Evolutionary conservation across 768 basidiomycete species (phyloP), one percentile per base, ranked within the genome.

Genomic region (Xanthoconium purpureum): DNA sequence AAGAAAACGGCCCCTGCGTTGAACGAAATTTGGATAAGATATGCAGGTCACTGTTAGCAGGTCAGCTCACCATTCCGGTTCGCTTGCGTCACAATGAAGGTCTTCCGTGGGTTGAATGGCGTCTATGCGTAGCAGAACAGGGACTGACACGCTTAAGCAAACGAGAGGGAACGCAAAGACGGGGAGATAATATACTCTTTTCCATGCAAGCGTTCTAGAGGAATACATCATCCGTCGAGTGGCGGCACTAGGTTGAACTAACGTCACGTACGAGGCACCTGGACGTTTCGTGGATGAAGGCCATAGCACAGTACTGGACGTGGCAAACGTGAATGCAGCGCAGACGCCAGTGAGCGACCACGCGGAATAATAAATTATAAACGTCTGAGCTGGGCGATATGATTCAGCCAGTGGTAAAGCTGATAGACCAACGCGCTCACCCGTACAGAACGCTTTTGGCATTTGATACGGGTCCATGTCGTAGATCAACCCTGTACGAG

Each of bases 391-490:
- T 67, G 42, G 8, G 24, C 33, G 9, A 62, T 40, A 38, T 56
- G 37, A 65, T 44, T 61, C 43, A 29, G 64, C 36, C 44, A 60
- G 63, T 30, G 28, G 20, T 2, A 38, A 17, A 11, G 42, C 56
- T 38, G 4, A 44, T 48, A 36, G 24, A 28, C 17, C 20, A 44
- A 44, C 13, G 10, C 8, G 18, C 78, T 57, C 61, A 84, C 84
- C 75, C 36, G 81, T 69, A 62, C 87, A 88, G 59, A 88, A 87
- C 30, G 65, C 60, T 36, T 64, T 70, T 10, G 85, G 83, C 84
- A 88, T 88, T 18, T 56, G 64, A 47, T 71, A 73, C 1, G 86
- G 83, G 59, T 84, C 74, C 86, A 88, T 87, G 49, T 71, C 67
- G 77, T 82, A 87, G 14, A 84, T 75, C 70, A 88, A 78, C 12